Evolutionary conservation across 495 filamentous ascomycete species (phyloP).

Genomic region (Lasiosphaeriaceae sp.): DNA sequence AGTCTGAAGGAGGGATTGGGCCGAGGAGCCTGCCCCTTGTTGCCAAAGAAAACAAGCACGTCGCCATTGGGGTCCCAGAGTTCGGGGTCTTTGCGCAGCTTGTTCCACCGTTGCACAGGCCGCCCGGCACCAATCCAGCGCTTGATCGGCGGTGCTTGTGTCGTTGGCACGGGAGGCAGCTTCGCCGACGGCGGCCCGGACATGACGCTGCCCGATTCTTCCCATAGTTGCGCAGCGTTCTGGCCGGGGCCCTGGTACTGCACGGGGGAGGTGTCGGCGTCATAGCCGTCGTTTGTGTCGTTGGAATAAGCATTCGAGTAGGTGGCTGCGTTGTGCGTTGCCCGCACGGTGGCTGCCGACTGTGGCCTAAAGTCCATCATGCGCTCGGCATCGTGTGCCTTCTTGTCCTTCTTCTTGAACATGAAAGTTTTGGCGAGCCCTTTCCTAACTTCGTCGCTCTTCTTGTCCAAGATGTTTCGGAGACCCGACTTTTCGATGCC

Average conservation of each 20-base stretch:
- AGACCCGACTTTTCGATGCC: constrained; percentile 51
- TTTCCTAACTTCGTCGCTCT: constrained; percentile 48
- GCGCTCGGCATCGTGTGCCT: constrained; percentile 18
- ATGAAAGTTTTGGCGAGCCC: constrained; percentile 44
- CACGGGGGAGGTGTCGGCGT: constrained; percentile 20
- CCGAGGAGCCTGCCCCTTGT: constrained; percentile 35
- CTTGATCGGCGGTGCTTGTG: constrained; percentile 38
- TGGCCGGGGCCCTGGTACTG: constrained; percentile 5
- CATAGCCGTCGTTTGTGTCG: constrained; percentile 23
- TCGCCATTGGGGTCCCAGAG: constrained; percentile 61
- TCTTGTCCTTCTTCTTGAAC: constrained; percentile 45
- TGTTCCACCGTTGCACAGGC: constrained; percentile 50
- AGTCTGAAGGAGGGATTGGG: constrained; percentile 55
- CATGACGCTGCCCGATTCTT: constrained; percentile 17
- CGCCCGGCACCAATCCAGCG: constrained; percentile 48
- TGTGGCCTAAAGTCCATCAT: constrained; percentile 24
- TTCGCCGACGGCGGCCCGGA: constrained; percentile 34
- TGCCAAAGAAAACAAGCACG: constrained; percentile 55
- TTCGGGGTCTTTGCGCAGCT: constrained; percentile 56
- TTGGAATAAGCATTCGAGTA: constrained; percentile 1
- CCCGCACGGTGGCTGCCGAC: constrained; percentile 35
- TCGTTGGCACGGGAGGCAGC: constrained; percentile 29
- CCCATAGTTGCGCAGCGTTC: constrained; percentile 17
- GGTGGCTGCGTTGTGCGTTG: neutral
- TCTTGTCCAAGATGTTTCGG: constrained; percentile 48